Percentiles rank a stretch among this genome's conserved stretches.
Evolutionary conservation across 202 grass and related monocot genomes (phyloP).

Genomic region (Brachypodium distachyon): DNA sequence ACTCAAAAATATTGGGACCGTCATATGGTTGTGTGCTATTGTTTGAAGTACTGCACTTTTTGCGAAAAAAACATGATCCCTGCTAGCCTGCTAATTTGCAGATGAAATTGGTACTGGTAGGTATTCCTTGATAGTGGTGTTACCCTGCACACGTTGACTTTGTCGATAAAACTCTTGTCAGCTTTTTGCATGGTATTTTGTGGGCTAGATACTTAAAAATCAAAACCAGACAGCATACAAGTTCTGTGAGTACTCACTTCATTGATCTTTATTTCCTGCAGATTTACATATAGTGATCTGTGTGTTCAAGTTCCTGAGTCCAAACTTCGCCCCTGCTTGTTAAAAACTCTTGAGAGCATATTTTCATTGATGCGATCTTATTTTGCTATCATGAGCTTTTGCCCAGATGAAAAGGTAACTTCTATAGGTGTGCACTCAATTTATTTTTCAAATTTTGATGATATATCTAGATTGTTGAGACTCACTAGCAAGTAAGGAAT

Average conservation of each 20-base stretch:
- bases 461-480: slow-evolving; percentile 3
- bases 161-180: not conserved
- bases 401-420: slow-evolving; percentile 52
- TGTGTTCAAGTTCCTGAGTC: slow-evolving; percentile 92
- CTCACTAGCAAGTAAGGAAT: not conserved
- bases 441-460: slow-evolving; percentile 9
- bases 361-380: slow-evolving; percentile 93
- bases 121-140: slow-evolving; percentile 16
- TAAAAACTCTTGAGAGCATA: slow-evolving; percentile 78
- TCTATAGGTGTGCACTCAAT: not conserved
- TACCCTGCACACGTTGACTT: not conserved
- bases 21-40: not conserved
- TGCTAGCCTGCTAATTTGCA: not conserved
- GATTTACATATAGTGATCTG: slow-evolving; percentile 98
- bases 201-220: not conserved
- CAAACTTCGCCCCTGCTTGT: slow-evolving; percentile 80
- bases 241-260: not conserved
- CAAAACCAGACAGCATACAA: not conserved
- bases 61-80: not conserved
- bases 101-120: no score
- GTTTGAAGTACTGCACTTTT: not conserved
- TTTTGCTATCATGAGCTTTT: slow-evolving; percentile 88
- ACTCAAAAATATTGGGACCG: not conserved
- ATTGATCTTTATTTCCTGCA: slow-evolving; percentile 28
- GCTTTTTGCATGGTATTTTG: not conserved